These are phyloP conservation scores for Baudoinia panamericana DNA, from an alignment of 495 filamentous ascomycete genomes.

Conservation along the genomic window DNA sequence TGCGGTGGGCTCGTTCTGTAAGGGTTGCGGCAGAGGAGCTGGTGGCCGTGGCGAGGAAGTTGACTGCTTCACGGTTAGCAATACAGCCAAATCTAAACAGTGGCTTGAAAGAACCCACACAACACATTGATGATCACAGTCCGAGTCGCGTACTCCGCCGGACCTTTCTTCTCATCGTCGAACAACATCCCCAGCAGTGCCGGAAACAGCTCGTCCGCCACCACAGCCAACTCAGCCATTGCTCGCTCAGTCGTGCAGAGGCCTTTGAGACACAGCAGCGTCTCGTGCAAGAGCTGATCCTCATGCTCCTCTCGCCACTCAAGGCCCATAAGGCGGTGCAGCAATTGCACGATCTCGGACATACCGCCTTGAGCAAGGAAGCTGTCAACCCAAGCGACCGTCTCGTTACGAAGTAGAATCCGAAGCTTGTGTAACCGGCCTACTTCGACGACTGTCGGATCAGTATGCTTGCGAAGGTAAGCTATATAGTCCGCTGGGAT, in stretches of 20 bases:
- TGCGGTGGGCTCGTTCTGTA: conserved; percentile 45
- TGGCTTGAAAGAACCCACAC: conserved; percentile 26
- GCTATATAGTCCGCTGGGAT: conserved; percentile 67
- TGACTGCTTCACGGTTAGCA: conserved; percentile 32
- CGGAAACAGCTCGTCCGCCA: conserved; percentile 74
- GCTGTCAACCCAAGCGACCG: conserved; percentile 81
- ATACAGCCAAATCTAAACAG: neutral
- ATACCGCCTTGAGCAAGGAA: conserved; percentile 86
- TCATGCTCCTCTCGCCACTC: conserved; percentile 99
- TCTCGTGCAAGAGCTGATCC: conserved; percentile 82
- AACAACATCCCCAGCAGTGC: conserved; percentile 80
- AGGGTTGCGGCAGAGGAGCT: conserved; percentile 28
- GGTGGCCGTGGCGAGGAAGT: conserved; percentile 55
- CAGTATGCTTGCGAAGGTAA: conserved; percentile 62
- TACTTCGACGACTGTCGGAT: conserved; percentile 76
- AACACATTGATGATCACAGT: conserved; percentile 74
- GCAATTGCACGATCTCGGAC: conserved; percentile 72
- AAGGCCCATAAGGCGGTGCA: conserved; percentile 82
- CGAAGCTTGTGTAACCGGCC: conserved; percentile 87
- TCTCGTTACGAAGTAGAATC: conserved; percentile 82
- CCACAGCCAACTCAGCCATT: conserved; percentile 61
- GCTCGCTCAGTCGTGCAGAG: conserved; percentile 83
- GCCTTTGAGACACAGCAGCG: conserved; percentile 84
- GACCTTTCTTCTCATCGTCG: conserved; percentile 92
- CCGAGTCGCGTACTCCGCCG: conserved; percentile 87